Evolutionary conservation across 208 protist species (phyloP), one percentile per base, ranked within the genome.

Genomic region (Acanthamoeba lenticulata): DNA sequence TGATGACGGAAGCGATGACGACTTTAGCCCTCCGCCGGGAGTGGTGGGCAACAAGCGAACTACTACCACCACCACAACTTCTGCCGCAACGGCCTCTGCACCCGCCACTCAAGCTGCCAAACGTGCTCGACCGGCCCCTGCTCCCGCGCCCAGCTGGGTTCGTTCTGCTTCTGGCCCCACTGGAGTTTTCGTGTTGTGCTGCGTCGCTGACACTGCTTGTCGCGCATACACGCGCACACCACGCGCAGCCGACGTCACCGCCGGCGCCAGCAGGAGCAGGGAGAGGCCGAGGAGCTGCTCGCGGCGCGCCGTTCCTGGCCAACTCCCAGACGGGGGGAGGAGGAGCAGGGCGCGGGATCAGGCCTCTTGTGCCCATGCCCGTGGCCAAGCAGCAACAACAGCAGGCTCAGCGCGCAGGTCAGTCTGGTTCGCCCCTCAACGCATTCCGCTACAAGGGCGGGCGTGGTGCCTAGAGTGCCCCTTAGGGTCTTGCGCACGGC

Each of bases 401-500:
- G 29, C 60, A 40, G 40, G 40, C 69, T 17, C 24, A 36, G 60
- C 60, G 60, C n/a, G n/a, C n/a, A 36, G 60, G 60, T 24, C 52
- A 60, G 17, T 34, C 65, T 29, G 36, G 36, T 17, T 81, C 69
- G 36, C 69, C 69, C 5, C 69, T 81, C 69, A 81, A 81, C 69
- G 69, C 69, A 9, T 81, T 81, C 69, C 69, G 32, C 69, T 81
- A 81, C 69, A 81, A 81, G 69, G 69, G 69, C 34, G 69, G 69
- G 36, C 69, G 69, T 29, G 69, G 69, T 32, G 69, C 69, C 21
- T 79, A 32, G 47, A n/a, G n/a, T n/a, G n/a, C n/a, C n/a, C n/a
- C n/a, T n/a, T n/a, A n/a, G n/a, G n/a, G n/a, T n/a, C n/a, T n/a
- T n/a, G n/a, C n/a, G n/a, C n/a, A n/a, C n/a, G n/a, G n/a, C n/a